Percentiles rank a stretch among this genome's conserved stretches.
These are phyloP conservation scores for Trichophyton mentagrophytes DNA, from an alignment of 2,329 filamentous ascomycete species.

Conservation along the genomic window DNA sequence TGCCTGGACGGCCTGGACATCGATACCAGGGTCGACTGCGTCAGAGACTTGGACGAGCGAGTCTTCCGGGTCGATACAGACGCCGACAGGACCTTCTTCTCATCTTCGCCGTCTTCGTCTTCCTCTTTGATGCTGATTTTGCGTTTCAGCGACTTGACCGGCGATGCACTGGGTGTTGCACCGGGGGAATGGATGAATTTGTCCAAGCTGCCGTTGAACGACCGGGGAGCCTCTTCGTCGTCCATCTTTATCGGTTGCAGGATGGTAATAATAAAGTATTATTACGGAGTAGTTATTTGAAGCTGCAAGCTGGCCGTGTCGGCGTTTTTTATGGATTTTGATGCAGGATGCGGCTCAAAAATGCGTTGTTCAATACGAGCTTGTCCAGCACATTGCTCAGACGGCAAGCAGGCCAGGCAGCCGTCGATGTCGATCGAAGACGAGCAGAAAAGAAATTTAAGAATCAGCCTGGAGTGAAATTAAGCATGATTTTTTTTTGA, in stretches of 20 bases:
- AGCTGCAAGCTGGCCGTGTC: neutral
- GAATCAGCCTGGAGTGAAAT: too few relatives aligned
- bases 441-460: neutral
- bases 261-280: neutral
- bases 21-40: slow-evolving; percentile 1
- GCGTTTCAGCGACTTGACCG: slow-evolving; percentile 9
- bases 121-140: slow-evolving; percentile 7
- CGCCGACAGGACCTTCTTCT: neutral
- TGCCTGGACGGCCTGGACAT: neutral
- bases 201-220: slow-evolving; percentile 26
- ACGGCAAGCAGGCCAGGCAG: neutral
- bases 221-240: slow-evolving; percentile 16
- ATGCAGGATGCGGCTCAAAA: neutral
- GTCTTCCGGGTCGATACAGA: slow-evolving; percentile 3
- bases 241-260: neutral
- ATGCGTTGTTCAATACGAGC: neutral
- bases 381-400: neutral
- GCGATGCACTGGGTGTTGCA: slow-evolving; percentile 4
- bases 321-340: neutral
- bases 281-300: neutral
- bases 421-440: neutral
- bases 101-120: neutral
- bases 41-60: neutral
- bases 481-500: neutral
- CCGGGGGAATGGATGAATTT: slow-evolving; percentile 21